phyloP scores from a whole-genome alignment of 2,329 filamentous ascomycete genomes.

The Pyricularia sp. region DNA sequence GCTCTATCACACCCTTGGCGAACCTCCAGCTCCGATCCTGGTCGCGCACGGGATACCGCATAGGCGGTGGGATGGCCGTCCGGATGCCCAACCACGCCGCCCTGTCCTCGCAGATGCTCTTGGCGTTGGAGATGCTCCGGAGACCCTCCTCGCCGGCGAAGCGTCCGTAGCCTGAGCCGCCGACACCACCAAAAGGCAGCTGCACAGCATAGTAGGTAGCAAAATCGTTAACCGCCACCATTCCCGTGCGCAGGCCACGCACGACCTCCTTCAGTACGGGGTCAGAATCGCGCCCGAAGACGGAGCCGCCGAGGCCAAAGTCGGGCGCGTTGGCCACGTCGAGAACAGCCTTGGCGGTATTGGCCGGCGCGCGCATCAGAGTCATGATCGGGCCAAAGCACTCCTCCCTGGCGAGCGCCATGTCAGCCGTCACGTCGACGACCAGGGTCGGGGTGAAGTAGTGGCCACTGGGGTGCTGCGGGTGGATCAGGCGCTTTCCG shows the following conservation, averaged over 20 bases:
- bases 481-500: slow-evolving; percentile 59
- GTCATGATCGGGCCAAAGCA: slow-evolving; percentile 88
- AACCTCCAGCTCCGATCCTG: slow-evolving; percentile 53
- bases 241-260: slow-evolving; percentile 60
- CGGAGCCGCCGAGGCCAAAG: slow-evolving; percentile 78
- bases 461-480: slow-evolving; percentile 62
- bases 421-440: slow-evolving; percentile 71
- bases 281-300: slow-evolving; percentile 60
- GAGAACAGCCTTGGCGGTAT: slow-evolving; percentile 51
- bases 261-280: slow-evolving; percentile 52
- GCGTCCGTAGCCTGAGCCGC: slow-evolving; percentile 79
- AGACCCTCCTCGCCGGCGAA: slow-evolving; percentile 89
- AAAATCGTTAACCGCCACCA: slow-evolving; percentile 95
- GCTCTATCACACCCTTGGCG: slow-evolving; percentile 43
- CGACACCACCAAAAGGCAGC: slow-evolving; percentile 84
- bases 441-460: slow-evolving; percentile 90
- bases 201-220: slow-evolving; percentile 87
- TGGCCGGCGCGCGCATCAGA: slow-evolving; percentile 59
- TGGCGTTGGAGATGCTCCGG: slow-evolving; percentile 71
- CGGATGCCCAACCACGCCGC: slow-evolving; percentile 46
- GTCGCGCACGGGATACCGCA: slow-evolving; percentile 68
- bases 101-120: slow-evolving; percentile 72
- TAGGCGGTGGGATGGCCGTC: slow-evolving; percentile 67
- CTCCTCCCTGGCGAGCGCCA: slow-evolving; percentile 81
- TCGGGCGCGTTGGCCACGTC: slow-evolving; percentile 67